These are phyloP conservation scores for Maudiozyma humilis DNA, from an alignment of 1,139 yeast species.

Conservation along the genomic window DNA sequence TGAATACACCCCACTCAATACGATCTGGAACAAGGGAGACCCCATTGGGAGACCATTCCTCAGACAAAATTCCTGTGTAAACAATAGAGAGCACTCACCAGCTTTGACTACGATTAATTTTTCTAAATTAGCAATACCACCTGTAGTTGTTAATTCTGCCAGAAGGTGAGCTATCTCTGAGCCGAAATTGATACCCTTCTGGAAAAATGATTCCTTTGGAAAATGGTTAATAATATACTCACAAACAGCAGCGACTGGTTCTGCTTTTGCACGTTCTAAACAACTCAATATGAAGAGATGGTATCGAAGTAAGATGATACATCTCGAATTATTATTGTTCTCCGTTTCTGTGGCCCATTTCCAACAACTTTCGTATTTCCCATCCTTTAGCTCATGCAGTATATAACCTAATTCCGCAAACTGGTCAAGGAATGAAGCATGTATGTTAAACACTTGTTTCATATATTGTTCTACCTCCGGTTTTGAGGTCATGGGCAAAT, in stretches of 20 bases:
- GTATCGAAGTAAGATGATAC: slow-evolving; percentile 15
- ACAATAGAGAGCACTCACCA: slow-evolving; percentile 34
- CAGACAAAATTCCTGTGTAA: slow-evolving; percentile 61
- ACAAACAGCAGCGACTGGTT: slow-evolving; percentile 17
- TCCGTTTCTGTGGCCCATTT: slow-evolving; percentile 15
- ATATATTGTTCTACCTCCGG: slow-evolving; percentile 19
- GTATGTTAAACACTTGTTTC: slow-evolving; percentile 20
- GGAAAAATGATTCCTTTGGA: slow-evolving; percentile 10
- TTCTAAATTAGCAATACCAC: slow-evolving; percentile 14
- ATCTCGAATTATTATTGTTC: background rate
- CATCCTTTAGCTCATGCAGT: slow-evolving; percentile 20
- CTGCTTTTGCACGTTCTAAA: slow-evolving; percentile 17
- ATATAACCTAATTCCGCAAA: slow-evolving; percentile 26
- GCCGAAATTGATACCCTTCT: slow-evolving; percentile 10
- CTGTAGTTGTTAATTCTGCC: slow-evolving; percentile 19
- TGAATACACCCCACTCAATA: slow-evolving; percentile 64
- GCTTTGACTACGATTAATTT: slow-evolving; percentile 17
- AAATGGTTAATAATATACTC: slow-evolving; percentile 18
- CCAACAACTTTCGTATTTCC: slow-evolving; percentile 20
- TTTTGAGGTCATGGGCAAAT: slow-evolving; percentile 13
- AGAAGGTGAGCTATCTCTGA: slow-evolving; percentile 20
- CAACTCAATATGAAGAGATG: slow-evolving; percentile 24
- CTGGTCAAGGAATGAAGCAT: slow-evolving; percentile 14
- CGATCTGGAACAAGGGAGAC: slow-evolving; percentile 60
- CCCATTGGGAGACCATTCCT: slow-evolving; percentile 56